These are phyloP conservation scores for Chamaecrista fasciculata DNA, from an alignment of 306 rosid species.

Conservation along the genomic window DNA sequence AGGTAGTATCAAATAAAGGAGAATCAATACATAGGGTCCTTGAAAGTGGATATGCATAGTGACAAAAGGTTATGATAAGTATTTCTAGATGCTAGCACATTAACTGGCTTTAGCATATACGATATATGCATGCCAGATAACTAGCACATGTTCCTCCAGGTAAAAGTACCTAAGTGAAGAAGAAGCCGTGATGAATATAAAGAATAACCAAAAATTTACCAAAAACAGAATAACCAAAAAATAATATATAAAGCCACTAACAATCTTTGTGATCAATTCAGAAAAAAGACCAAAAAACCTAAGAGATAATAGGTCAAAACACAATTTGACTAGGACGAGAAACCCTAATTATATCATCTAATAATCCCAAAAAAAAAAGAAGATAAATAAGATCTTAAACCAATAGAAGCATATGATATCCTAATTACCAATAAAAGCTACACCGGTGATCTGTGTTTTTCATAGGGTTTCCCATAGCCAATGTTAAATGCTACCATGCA, in stretches of 20 bases:
- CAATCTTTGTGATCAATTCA: background rate
- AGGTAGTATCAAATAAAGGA: background rate
- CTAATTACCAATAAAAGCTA: background rate
- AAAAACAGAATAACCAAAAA: too few relatives aligned
- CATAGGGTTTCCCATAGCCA: background rate
- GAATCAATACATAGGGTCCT: background rate
- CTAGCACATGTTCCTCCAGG: background rate
- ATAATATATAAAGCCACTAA: background rate
- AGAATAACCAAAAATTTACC: background rate
- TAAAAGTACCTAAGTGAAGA: background rate
- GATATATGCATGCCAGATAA: background rate
- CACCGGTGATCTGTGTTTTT: background rate
- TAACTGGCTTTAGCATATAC: background rate
- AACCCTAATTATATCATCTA: background rate
- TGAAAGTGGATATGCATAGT: background rate
- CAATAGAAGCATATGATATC: background rate
- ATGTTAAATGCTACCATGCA: background rate
- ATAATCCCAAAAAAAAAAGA: background rate
- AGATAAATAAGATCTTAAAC: background rate
- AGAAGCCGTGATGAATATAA: background rate
- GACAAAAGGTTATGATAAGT: background rate
- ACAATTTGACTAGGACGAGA: background rate
- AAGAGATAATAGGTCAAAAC: background rate
- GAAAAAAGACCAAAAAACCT: background rate
- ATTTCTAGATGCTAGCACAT: background rate